Evolutionary conservation across 179 eudicot genomes (phyloP).

Genomic region (Pouteria campechiana): DNA sequence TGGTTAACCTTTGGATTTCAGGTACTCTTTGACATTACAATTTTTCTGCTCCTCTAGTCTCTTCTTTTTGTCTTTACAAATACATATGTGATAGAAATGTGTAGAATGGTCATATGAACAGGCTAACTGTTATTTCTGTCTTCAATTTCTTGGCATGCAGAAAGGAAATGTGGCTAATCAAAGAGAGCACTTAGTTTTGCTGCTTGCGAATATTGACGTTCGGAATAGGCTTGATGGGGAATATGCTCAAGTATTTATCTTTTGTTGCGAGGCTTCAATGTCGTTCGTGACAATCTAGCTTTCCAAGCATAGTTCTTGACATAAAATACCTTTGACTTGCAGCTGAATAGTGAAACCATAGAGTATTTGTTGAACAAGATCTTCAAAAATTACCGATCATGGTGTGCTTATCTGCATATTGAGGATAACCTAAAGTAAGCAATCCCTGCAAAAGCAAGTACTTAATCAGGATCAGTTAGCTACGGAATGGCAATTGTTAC

Average conservation of each 20-base stretch:
- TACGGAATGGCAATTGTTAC: too few species aligned
- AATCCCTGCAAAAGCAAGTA: too few species aligned
- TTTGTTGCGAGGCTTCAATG: not conserved
- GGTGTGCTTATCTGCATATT: constrained; percentile 89
- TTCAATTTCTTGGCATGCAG: constrained; percentile 24
- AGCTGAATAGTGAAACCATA: constrained; percentile 58
- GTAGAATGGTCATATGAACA: not conserved
- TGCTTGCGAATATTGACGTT: constrained; percentile 91
- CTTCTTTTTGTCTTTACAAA: not conserved
- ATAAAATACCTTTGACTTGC: constrained; percentile 18
- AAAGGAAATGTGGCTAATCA: constrained; percentile 98
- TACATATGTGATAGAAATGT: not conserved
- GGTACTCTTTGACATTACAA: constrained; percentile 26
- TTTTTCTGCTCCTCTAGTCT: not conserved
- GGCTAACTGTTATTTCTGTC: constrained; percentile 1
- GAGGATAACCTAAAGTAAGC: constrained; percentile 59
- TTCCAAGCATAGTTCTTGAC: constrained; percentile 1
- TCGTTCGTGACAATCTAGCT: constrained; percentile 2
- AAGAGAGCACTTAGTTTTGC: constrained; percentile 87
- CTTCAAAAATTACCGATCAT: constrained; percentile 62
- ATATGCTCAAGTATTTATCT: constrained; percentile 49
- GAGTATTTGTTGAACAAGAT: constrained; percentile 52
- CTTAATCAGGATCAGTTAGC: too few species aligned
- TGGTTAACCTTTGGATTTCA: constrained; percentile 81
- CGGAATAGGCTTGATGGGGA: constrained; percentile 35